Percentiles rank a stretch among this genome's conserved stretches.
phyloP scores from a whole-genome alignment of 371 early-diverging fungal genomes.

The Mortierella sp. region DNA sequence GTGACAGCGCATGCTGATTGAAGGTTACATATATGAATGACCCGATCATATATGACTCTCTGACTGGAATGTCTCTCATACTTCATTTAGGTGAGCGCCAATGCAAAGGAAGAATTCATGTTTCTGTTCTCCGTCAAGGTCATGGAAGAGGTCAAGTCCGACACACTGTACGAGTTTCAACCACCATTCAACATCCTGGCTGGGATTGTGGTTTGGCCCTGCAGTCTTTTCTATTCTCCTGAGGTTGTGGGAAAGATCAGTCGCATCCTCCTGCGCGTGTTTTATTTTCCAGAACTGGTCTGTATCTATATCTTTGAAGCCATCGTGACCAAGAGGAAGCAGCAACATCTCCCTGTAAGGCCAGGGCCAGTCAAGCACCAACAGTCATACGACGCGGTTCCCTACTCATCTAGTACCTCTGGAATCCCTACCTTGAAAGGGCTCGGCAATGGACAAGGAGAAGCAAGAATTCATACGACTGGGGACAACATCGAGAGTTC shows the following conservation, averaged over 20 bases:
- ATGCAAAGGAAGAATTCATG: constrained; percentile 57
- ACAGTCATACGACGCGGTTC: constrained; percentile 3
- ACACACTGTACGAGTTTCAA: constrained; percentile 53
- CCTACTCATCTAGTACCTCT: neutral
- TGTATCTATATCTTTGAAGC: constrained; percentile 50
- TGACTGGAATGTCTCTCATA: neutral
- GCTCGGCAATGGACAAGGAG: constrained; percentile 17
- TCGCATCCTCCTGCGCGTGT: constrained; percentile 36
- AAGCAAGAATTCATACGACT: neutral
- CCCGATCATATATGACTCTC: neutral
- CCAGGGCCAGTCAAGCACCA: constrained; percentile 20
- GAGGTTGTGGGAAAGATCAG: constrained; percentile 32
- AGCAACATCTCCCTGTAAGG: constrained; percentile 22
- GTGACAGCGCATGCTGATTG: neutral
- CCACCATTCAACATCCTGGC: constrained; percentile 56
- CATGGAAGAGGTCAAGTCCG: constrained; percentile 57
- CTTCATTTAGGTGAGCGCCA: constrained; percentile 40
- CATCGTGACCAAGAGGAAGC: constrained; percentile 23
- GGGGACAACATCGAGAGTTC: neutral
- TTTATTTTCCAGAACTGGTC: constrained; percentile 51
- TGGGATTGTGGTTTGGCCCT: constrained; percentile 41
- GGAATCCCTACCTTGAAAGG: constrained; percentile 15
- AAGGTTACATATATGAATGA: neutral
- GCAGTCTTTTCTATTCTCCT: constrained; percentile 25
- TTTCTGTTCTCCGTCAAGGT: constrained; percentile 55